Base-by-base conservation (phyloP, 1,284 basidiomycete species). In the Peniophora sp. region DNA sequence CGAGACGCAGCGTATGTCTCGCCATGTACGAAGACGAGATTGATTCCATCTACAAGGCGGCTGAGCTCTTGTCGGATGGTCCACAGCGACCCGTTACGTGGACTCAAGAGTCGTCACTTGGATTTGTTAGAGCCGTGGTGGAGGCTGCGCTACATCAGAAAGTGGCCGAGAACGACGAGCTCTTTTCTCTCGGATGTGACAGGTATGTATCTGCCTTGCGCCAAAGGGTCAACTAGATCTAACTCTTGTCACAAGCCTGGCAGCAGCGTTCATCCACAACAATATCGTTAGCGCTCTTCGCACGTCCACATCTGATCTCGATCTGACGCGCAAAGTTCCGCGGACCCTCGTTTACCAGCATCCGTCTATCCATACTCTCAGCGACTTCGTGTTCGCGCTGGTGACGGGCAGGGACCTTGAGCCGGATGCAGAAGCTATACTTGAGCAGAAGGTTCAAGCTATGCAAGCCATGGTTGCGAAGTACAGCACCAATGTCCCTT, bases 1-100 rank as follows among this genome's bases (percentile, higher is more conserved):
- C 60, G 8, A 53, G 64, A 2, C 63, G 69, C 19, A 58, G 62
- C 20, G 54, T 52, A 6, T 56, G 63, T 22, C 39, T 69, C 22
- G 51, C 57, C 1, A 53, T 52, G 0, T 70, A 70, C 53, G 54
- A 54, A 16, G 50, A 59, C 2, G 69, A 70, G 45, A 71, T 71
- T 19, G 58, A 63, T 3, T 56, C 47, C 5, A 17, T 61, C 9
- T 69, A 69, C 49, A 41, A 50, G 3, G 53, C 51, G 2, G 55
- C 58, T 22, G 50, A 59, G 19, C 51, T 51, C 11, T 43, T 54
- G 12, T 50, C 55, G 38, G 22, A 49, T 16, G 50, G 36, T 24
- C 14, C 38, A 19, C n/a, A n/a, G 14, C 50, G 44, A 22, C 50
- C 50, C 9, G n/a, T 14, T 9, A 32, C 8, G 16, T 51, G 50